Percentiles rank a stretch among this genome's conserved stretches.
phyloP scores from a whole-genome alignment of 177 flowering plant genomes.

The Vitis hybrid region DNA sequence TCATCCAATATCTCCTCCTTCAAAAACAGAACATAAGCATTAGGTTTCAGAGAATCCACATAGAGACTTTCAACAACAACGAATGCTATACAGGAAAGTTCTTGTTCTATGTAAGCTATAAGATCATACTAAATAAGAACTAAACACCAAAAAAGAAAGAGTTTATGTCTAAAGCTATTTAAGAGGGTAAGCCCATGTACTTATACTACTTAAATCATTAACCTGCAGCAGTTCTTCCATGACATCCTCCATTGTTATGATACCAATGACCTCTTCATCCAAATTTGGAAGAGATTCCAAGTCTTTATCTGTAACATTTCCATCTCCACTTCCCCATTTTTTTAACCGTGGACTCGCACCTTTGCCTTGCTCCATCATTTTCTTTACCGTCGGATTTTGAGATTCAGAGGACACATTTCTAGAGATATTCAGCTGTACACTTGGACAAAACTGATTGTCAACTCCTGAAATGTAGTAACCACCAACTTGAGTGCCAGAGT shows the following conservation, averaged over 20 bases:
- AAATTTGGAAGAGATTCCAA: conserved; percentile 19
- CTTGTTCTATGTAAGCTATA: neutral
- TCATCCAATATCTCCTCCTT: conserved; percentile 63
- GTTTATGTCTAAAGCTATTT: neutral
- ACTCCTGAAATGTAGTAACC: conserved; percentile 7
- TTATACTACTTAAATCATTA: neutral
- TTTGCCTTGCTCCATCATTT: conserved; percentile 5
- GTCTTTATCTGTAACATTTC: conserved; percentile 14
- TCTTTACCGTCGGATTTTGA: conserved; percentile 10
- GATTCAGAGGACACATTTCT: conserved; percentile 8
- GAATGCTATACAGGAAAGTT: too few relatives aligned
- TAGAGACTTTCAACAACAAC: too few relatives aligned
- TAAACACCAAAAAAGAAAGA: too few relatives aligned
- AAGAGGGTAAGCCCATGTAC: neutral
- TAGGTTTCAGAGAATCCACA: too few relatives aligned
- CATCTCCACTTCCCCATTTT: conserved; percentile 16
- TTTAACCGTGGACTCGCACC: conserved; percentile 12
- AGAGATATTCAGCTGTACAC: conserved; percentile 6
- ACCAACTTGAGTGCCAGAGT: neutral
- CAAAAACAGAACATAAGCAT: conserved; percentile 1
- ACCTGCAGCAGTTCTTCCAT: conserved; percentile 74
- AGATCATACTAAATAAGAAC: neutral
- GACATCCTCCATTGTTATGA: conserved; percentile 80
- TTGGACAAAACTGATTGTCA: conserved; percentile 1
- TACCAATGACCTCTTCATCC: conserved; percentile 58